Percentiles rank a stretch among this genome's conserved stretches.
These are phyloP conservation scores for Poronia punctata DNA, from an alignment of 495 filamentous ascomycete genomes.

Conservation along the genomic window DNA sequence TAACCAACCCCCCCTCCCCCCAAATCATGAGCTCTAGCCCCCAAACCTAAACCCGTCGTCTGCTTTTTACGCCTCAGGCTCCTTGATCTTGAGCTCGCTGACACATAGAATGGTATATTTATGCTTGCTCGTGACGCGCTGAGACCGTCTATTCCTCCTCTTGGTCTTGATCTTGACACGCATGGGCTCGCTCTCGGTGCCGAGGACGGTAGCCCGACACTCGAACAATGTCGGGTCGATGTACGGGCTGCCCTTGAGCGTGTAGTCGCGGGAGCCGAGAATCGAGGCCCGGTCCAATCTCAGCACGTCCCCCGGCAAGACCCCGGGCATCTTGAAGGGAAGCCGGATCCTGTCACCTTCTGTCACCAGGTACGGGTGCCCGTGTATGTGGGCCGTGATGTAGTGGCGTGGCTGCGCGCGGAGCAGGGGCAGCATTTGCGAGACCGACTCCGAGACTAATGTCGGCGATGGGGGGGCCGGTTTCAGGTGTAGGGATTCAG, in stretches of 20 bases:
- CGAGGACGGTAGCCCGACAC: slow-evolving; percentile 79
- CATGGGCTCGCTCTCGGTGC: slow-evolving; percentile 82
- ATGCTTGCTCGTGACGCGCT: slow-evolving; percentile 76
- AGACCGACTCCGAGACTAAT: slow-evolving; percentile 33
- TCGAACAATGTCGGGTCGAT: slow-evolving; percentile 76
- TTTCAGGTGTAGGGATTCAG: slow-evolving; percentile 20
- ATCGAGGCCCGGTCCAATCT: slow-evolving; percentile 75
- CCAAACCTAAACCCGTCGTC: background rate
- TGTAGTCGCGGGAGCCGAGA: slow-evolving; percentile 84
- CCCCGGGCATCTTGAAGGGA: slow-evolving; percentile 87
- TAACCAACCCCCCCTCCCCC: too few species aligned
- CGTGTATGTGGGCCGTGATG: slow-evolving; percentile 80
- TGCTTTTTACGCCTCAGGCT: slow-evolving; percentile 23
- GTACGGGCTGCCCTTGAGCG: slow-evolving; percentile 68
- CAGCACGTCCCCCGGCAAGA: slow-evolving; percentile 72
- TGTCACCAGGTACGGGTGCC: slow-evolving; percentile 82
- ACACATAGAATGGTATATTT: slow-evolving; percentile 79
- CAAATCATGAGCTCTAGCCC: background rate
- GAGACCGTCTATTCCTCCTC: slow-evolving; percentile 67
- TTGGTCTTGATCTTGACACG: slow-evolving; percentile 89
- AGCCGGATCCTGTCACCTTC: slow-evolving; percentile 79
- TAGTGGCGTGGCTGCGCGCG: slow-evolving; percentile 75
- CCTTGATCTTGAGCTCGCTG: slow-evolving; percentile 67
- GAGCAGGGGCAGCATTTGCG: slow-evolving; percentile 66
- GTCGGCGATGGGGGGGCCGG: slow-evolving; percentile 17